Evolutionary conservation across 2,329 filamentous ascomycete species (phyloP), one percentile per base, ranked within the genome.

Genomic region (Ophidiomyces ophidiicola): DNA sequence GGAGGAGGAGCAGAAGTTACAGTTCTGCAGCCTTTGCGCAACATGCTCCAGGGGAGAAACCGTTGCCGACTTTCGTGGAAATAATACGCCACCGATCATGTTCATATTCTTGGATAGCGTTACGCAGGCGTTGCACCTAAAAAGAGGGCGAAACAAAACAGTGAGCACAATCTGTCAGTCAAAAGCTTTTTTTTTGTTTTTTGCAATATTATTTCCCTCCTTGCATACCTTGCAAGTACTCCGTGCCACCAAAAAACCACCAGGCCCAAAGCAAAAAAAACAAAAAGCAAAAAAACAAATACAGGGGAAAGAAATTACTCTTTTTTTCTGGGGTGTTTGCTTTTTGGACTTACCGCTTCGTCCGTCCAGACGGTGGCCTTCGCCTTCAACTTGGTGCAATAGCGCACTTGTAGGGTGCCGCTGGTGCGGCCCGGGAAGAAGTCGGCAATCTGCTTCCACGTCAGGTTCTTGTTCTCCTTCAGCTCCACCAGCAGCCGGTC

Each of bases 371-470:
- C 76, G 8, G 83, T 92, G 26, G 82, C 87, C 67, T 94, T 94
- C 10, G 85, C 86, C 64, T 93, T 94, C 37, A 94, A 68, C 63
- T 93, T 94, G 30, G 86, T 94, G 58, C 87, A 94, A 59, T 94
- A 94, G 24, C 87, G 79, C 39, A 94, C 87, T 60, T 94, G 87
- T 45, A 94, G 64, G 20, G 87, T 94, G 12, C 87, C 87, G 32
- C 83, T 92, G 43, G 83, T 90, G 42, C 87, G 72, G 1, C 86
- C 87, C 0, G 87, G 87, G 51, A 94, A 94, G 63, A 94, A 94
- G 55, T 94, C 87, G 41, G 86, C 84, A 54, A 94, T 94, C 67
- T 94, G 87, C 63, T 93, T 94, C 87, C 87, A 94, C 3, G 87
- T 93, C 56, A 94, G 68, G 55, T 84, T 87, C 61, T 90, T 92